These are phyloP conservation scores for Castanea sativa DNA, from an alignment of 306 rosid genomes.

Conservation along the genomic window DNA sequence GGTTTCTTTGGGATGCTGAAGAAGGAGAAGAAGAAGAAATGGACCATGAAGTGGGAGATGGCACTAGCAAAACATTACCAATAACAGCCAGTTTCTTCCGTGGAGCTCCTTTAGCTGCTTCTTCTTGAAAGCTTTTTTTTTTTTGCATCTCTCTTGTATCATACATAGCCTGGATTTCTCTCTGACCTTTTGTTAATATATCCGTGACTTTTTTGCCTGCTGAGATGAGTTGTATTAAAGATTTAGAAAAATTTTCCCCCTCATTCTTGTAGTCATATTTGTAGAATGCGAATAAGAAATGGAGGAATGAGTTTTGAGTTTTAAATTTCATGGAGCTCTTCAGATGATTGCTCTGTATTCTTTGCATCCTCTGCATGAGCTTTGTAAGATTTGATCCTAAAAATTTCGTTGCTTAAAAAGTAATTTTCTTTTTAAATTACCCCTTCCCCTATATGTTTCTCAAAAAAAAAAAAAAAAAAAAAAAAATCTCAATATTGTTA, in stretches of 20 bases:
- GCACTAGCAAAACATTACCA: slow-evolving; percentile 18
- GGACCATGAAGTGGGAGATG: slow-evolving; percentile 31
- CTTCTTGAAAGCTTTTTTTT: slow-evolving; percentile 35
- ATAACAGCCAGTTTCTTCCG: slow-evolving; percentile 38
- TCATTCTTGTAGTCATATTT: not conserved
- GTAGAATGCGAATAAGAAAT: not conserved
- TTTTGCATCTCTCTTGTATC: slow-evolving; percentile 6
- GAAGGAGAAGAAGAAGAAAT: slow-evolving; percentile 41
- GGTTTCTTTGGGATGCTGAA: slow-evolving; percentile 85
- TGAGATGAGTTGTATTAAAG: not conserved
- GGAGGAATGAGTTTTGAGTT: not conserved
- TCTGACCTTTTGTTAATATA: slow-evolving; percentile 38
- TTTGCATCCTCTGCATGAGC: not conserved
- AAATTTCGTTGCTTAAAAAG: no score
- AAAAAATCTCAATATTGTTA: no score
- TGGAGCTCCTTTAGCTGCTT: slow-evolving; percentile 61
- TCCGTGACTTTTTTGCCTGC: slow-evolving; percentile 20
- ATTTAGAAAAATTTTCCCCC: not conserved
- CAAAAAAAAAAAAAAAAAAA: no score
- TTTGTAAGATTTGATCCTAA: not conserved
- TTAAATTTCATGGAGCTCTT: not conserved
- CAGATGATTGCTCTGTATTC: not conserved
- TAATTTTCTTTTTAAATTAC: no score
- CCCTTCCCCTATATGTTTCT: no score
- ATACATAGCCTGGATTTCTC: slow-evolving; percentile 29